A percentile compares a stretch with the other conserved stretches of the same genome.
Evolutionary conservation across 768 basidiomycete genomes (phyloP).

Genomic region (Hericium erinaceus): DNA sequence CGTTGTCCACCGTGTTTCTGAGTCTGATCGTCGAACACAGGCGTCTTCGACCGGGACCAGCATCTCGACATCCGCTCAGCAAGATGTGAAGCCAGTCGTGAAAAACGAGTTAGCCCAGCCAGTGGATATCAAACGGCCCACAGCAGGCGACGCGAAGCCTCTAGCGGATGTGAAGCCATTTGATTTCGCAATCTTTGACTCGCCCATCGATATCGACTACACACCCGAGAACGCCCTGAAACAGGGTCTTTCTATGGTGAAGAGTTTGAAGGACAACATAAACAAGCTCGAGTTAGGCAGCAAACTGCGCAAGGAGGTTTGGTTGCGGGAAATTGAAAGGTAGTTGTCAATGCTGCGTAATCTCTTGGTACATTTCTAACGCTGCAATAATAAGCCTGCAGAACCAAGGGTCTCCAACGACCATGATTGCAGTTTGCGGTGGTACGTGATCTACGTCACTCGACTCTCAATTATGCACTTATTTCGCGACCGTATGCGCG

Average conservation of each 20-base stretch:
- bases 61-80: too few relatives aligned
- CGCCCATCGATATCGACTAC: conserved; percentile 36
- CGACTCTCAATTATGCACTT: too few relatives aligned
- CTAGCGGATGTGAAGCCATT: neutral
- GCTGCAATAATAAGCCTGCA: conserved; percentile 29
- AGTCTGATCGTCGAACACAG: too few relatives aligned
- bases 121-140: neutral
- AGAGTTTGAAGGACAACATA: conserved; percentile 34
- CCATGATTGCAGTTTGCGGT: conserved; percentile 58
- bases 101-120: too few relatives aligned
- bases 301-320: conserved; percentile 49
- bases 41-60: too few relatives aligned
- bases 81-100: too few relatives aligned
- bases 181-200: conserved; percentile 28
- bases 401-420: conserved; percentile 41
- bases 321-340: conserved; percentile 45
- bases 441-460: conserved; percentile 24
- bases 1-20: too few relatives aligned
- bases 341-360: conserved; percentile 16
- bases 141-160: neutral
- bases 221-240: conserved; percentile 40
- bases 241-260: conserved; percentile 44
- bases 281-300: conserved; percentile 40
- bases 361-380: neutral
- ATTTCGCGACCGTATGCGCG: neutral